Percentiles rank a stretch among this genome's conserved stretches.
These are phyloP conservation scores for Halophytophthora batemanensis DNA, from an alignment of 352 stramenopile species.

Conservation along the genomic window DNA sequence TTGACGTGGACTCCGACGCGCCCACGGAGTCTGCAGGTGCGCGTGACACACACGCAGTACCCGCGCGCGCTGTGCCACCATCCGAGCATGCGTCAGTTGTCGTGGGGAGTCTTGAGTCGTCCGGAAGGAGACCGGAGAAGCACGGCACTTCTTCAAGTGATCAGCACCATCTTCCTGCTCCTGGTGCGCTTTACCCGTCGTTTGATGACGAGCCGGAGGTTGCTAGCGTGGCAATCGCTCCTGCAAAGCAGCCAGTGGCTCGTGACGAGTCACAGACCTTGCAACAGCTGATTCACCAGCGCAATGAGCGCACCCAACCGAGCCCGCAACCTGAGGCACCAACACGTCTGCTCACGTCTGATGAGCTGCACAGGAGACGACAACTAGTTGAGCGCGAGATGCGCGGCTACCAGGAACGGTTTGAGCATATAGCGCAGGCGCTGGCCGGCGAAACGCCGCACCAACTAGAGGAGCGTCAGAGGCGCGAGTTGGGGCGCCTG, in stretches of 20 bases:
- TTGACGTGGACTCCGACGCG: constrained; percentile 32
- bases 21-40: constrained; percentile 2
- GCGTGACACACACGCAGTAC: no score
- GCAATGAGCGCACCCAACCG: background rate
- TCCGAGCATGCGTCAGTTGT: no score
- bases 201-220: constrained; percentile 17
- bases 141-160: no score
- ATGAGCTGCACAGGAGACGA: constrained; percentile 32
- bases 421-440: constrained; percentile 61
- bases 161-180: no score
- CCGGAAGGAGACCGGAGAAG: background rate
- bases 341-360: constrained; percentile 18
- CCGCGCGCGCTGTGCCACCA: no score
- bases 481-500: constrained; percentile 43
- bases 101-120: background rate
- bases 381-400: constrained; percentile 41
- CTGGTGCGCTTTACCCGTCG: constrained; percentile 23
- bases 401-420: constrained; percentile 35
- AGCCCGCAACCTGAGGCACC: background rate
- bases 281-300: background rate
- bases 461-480: constrained; percentile 50
- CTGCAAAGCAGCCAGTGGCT: constrained; percentile 1
- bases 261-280: no score
- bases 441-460: constrained; percentile 63
- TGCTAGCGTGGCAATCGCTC: background rate